These are phyloP conservation scores for Picochlorum sp. DNA, from an alignment of 139 green algal genomes.

Conservation along the genomic window DNA sequence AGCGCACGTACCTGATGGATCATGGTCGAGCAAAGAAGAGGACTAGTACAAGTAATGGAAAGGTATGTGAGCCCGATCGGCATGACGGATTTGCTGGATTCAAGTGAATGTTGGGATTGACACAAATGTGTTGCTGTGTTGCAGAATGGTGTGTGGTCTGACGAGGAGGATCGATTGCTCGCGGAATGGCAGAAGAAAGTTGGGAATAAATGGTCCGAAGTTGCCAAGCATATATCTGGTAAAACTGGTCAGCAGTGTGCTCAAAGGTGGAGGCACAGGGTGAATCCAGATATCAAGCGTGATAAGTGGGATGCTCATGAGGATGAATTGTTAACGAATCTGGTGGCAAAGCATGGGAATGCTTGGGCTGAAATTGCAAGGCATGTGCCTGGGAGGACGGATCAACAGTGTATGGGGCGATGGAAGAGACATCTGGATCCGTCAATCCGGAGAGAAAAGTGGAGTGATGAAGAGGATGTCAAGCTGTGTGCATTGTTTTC, in stretches of 20 bases:
- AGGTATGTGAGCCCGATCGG: no score
- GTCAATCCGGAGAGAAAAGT: constrained; percentile 47
- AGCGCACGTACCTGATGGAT: no score
- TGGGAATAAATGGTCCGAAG: constrained; percentile 58
- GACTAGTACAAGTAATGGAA: no score
- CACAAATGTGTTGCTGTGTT: background rate
- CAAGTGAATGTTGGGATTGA: no score
- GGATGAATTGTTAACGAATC: constrained; percentile 44
- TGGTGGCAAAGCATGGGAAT: constrained; percentile 49
- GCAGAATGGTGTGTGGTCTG: constrained; percentile 40
- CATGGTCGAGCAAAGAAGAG: no score
- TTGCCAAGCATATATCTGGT: constrained; percentile 62
- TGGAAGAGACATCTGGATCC: constrained; percentile 79
- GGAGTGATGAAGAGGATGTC: constrained; percentile 52
- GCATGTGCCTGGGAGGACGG: constrained; percentile 51
- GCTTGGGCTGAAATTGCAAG: constrained; percentile 70
- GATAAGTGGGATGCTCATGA: constrained; percentile 72
- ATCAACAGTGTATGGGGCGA: constrained; percentile 88
- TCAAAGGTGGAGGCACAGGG: constrained; percentile 78
- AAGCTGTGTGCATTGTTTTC: constrained; percentile 39
- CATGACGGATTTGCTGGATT: no score
- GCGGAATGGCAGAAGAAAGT: constrained; percentile 45
- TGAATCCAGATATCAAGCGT: constrained; percentile 74
- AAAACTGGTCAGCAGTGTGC: constrained; percentile 78
- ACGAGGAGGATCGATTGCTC: constrained; percentile 53